These are phyloP conservation scores for Clonostachys byssicola DNA, from an alignment of 2,329 filamentous ascomycete species.

Conservation along the genomic window DNA sequence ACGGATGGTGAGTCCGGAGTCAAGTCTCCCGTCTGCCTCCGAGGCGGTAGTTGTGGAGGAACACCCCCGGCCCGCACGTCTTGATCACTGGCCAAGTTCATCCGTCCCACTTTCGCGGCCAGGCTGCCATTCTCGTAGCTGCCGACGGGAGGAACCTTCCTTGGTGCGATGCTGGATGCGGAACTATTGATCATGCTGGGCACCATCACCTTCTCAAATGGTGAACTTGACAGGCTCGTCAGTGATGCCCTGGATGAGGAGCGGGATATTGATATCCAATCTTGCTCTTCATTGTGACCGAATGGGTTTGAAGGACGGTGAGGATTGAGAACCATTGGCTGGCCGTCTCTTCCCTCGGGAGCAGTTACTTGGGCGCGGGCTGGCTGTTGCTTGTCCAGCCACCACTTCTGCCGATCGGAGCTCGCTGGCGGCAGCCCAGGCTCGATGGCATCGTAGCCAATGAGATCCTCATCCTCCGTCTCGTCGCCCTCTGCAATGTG, in stretches of 20 bases:
- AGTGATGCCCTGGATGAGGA: conserved; percentile 48
- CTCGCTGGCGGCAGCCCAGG: conserved; percentile 68
- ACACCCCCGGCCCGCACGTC: not conserved
- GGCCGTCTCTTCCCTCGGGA: conserved; percentile 45
- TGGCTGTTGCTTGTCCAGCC: conserved; percentile 66
- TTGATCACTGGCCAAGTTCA: conserved; percentile 36
- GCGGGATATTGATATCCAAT: conserved; percentile 72
- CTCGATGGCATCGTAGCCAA: conserved; percentile 79
- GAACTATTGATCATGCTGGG: conserved; percentile 41
- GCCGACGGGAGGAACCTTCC: conserved; percentile 48
- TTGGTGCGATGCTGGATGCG: conserved; percentile 35
- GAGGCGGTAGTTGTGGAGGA: no score
- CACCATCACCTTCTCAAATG: conserved; percentile 53
- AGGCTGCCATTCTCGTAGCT: conserved; percentile 33
- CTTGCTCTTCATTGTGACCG: conserved; percentile 65
- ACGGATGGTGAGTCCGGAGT: no score
- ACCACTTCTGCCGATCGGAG: conserved; percentile 67
- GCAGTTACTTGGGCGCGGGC: conserved; percentile 69
- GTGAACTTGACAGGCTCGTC: conserved; percentile 54
- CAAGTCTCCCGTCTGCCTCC: conserved; percentile 5
- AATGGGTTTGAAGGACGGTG: conserved; percentile 80
- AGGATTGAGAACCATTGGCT: conserved; percentile 64
- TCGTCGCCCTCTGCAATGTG: conserved; percentile 47
- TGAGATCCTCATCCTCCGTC: conserved; percentile 73
- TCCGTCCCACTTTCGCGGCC: conserved; percentile 38